Base-by-base conservation (phyloP, 2,329 filamentous ascomycete genomes). In the Cladophialophora psammophila region DNA sequence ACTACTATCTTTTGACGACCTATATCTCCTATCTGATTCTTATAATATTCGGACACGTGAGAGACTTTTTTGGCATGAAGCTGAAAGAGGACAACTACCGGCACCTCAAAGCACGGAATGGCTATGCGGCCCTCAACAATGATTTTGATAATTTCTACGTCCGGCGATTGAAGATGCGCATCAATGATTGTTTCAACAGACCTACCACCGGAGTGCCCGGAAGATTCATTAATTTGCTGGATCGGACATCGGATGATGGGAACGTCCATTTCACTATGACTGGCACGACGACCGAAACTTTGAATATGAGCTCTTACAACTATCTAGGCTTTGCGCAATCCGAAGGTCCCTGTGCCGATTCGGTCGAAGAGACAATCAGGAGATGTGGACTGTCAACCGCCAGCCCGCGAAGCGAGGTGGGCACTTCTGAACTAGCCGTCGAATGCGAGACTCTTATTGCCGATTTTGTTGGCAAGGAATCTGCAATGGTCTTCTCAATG, bases 71-170 rank as follows among this genome's bases (percentile, higher is more conserved):
- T 77, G 94, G 95, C 79, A 97, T 98, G 85, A 88, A 92, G 69
- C 97, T 99, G 81, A 91, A 90, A 77, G 88, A 93, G 78, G 88
- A 91, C 77, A 91, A 93, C 75, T 98, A 98, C 80, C 89, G 88
- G 76, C 90, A 95, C 74, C 84, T 98, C 75, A 91, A 91, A 77
- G 86, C 90, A 42, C 87, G 88, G 72, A 92, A 97, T 77, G 95
- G 95, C 69, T 98, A 97, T 76, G 95, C 94, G 10, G 93, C 95
- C 1, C 85, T 99, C 71, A 98, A 97, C 80, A 96, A 93, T 75
- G 95, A 99, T 80, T 99, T 99, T 77, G 95, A 99, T 83, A 98
- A 94, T 80, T 99, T 99, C 80, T 99, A 99, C 80, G 92, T 94
- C 65, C 88, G 95, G 65, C 87, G 95, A 68, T 80, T 99, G 76